Evolutionary conservation across 2,329 filamentous ascomycete genomes (phyloP).

Genomic region (Coniochaeta ligniaria): DNA sequence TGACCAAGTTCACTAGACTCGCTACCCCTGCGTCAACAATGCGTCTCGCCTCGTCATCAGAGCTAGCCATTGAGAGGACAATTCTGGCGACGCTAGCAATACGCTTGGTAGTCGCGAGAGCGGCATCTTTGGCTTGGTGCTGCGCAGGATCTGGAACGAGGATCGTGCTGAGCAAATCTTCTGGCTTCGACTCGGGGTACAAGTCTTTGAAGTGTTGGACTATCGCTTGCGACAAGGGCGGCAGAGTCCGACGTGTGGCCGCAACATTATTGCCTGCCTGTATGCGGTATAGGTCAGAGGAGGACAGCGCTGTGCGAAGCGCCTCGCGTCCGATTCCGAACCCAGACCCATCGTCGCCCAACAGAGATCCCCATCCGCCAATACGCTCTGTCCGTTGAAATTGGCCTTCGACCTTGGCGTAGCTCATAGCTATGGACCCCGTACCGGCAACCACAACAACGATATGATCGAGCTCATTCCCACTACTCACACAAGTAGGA

Average conservation of each 20-base stretch:
- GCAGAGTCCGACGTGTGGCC: neutral
- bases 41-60: constrained; percentile 9
- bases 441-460: constrained; percentile 34
- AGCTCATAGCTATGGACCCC: constrained; percentile 33
- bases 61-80: constrained; percentile 10
- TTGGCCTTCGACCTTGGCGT: constrained; percentile 11
- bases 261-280: neutral
- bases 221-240: constrained; percentile 10
- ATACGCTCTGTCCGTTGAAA: constrained; percentile 23
- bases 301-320: constrained; percentile 21
- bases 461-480: constrained; percentile 12
- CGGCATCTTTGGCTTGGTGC: constrained; percentile 4
- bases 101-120: constrained; percentile 6
- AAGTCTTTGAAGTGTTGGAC: constrained; percentile 8
- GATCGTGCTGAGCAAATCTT: constrained; percentile 13
- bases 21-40: constrained; percentile 11
- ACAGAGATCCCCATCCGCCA: constrained; percentile 34
- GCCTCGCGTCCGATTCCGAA: constrained; percentile 30
- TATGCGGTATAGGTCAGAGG: constrained; percentile 15
- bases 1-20: constrained; percentile 10
- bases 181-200: constrained; percentile 6
- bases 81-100: constrained; percentile 13
- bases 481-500: constrained; percentile 15
- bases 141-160: constrained; percentile 6
- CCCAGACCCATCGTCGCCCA: constrained; percentile 35